Conservation (phyloP, 805 yeast genomes). For the Pichia nakasei region DNA sequence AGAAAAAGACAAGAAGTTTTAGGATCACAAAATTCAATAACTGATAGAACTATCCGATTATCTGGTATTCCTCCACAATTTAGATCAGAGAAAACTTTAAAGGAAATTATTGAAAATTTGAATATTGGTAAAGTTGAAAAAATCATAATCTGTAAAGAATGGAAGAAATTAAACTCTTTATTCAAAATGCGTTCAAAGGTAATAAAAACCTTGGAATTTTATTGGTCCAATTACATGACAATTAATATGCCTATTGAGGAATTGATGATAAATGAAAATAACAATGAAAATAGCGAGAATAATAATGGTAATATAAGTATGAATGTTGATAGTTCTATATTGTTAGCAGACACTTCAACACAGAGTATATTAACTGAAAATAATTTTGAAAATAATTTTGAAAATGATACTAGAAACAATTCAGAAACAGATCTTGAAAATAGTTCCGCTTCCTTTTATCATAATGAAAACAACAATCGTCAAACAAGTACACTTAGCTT, state of each 20-base stretch:
- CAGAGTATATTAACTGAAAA: not conserved
- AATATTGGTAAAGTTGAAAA: constrained; percentile 74
- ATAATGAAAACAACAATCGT: not conserved
- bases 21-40: constrained; percentile 79
- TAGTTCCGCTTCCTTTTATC: not conserved
- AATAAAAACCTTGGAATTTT: constrained; percentile 51
- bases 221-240: constrained; percentile 55
- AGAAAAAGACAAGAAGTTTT: constrained; percentile 69
- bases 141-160: constrained; percentile 76
- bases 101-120: constrained; percentile 65
- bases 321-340: not conserved
- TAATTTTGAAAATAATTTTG: not conserved
- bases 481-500: not conserved
- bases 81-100: constrained; percentile 61
- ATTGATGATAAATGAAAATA: too few relatives aligned
- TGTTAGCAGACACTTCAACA: not conserved
- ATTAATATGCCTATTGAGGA: not conserved
- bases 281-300: not conserved
- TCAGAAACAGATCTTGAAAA: not conserved
- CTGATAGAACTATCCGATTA: constrained; percentile 82
- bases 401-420: not conserved
- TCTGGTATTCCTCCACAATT: constrained; percentile 84
- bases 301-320: not conserved
- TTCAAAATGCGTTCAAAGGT: constrained; percentile 50
- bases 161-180: constrained; percentile 65